phyloP scores from a whole-genome alignment of 495 filamentous ascomycete species.

The Evernia prunastri region DNA sequence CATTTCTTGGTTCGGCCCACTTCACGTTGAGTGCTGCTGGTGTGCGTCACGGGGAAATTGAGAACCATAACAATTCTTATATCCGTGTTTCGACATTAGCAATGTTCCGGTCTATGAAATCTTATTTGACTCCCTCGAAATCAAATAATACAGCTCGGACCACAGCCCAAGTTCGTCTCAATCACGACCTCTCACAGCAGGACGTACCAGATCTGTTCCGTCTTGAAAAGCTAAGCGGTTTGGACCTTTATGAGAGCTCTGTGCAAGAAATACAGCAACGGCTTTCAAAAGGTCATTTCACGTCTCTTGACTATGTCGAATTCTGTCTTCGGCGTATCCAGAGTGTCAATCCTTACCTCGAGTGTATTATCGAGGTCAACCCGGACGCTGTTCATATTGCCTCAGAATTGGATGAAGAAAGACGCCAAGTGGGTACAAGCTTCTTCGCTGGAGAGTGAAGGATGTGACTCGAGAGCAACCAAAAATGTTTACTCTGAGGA shows the following conservation, averaged over 20 bases:
- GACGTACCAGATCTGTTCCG: constrained; percentile 7
- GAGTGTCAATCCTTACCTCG: constrained; percentile 20
- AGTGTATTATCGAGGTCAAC: constrained; percentile 45
- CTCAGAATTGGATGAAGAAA: constrained; percentile 36
- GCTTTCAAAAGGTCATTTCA: constrained; percentile 13
- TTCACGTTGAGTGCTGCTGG: neutral
- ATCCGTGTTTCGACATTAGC: neutral
- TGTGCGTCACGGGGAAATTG: neutral
- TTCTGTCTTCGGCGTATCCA: constrained; percentile 25
- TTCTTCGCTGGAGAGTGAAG: neutral
- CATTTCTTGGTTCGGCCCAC: no score
- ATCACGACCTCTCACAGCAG: constrained; percentile 1
- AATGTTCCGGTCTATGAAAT: neutral
- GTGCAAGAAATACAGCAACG: constrained; percentile 20
- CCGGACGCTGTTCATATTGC: constrained; percentile 45
- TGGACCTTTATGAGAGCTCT: constrained; percentile 19
- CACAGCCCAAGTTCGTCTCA: neutral
- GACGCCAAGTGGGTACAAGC: constrained; percentile 21
- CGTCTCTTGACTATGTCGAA: constrained; percentile 21
- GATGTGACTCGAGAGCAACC: neutral
- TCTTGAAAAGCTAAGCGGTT: constrained; percentile 9
- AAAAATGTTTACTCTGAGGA: neutral
- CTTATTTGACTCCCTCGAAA: neutral
- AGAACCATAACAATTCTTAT: neutral
- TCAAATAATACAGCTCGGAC: neutral